Base-by-base conservation (phyloP, 2,329 filamentous ascomycete genomes). In the Huntiella bhutanensis region DNA sequence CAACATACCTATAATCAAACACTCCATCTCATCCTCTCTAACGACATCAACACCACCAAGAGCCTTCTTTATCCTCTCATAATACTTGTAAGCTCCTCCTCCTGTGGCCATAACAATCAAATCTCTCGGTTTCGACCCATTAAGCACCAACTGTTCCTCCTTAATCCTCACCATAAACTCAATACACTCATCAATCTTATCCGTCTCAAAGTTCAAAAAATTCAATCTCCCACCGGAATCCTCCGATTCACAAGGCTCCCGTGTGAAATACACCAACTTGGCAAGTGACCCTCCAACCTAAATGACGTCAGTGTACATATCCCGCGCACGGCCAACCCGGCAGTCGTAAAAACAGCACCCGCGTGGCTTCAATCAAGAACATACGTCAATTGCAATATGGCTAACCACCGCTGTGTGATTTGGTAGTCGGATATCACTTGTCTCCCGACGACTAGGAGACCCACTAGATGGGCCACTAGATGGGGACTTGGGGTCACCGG, bases 21-120 rank as follows among this genome's bases (percentile, higher is more conserved):
- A 98, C 61, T 94, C 86, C 91, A 98, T 98, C 64, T 98, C 91
- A 57, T 98, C 91, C 62, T 96, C 91, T 38, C 86, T 71, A 55
- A 87, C 68, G 15, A 98, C 86, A 58, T 95, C 82, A 1, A 94
- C 83, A 11, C 82, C 82, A 7, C 48, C 48, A 43, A 98, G 66
- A 4, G 80, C 77, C 51, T 88, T 75, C 57, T 77, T 79, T 55
- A 98, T 85, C 61, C 77, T 80, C 60, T 96, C 86, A 61, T 96
- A 95, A 64, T 83, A 98, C 61, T 96, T 95, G 69, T 83, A 96
- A 4, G 91, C 87, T 15, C 91, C 91, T 22, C 91, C 91, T 4
- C 91, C 91, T 0, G 91, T 98, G 2, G 91, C 91, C 77, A 96
- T 92, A 52, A 98, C 80, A 57, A 81, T 91, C 39, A 98, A 64